Evolutionary conservation across 2,329 filamentous ascomycete genomes (phyloP).

Genomic region (Amesomyces nigricolor): DNA sequence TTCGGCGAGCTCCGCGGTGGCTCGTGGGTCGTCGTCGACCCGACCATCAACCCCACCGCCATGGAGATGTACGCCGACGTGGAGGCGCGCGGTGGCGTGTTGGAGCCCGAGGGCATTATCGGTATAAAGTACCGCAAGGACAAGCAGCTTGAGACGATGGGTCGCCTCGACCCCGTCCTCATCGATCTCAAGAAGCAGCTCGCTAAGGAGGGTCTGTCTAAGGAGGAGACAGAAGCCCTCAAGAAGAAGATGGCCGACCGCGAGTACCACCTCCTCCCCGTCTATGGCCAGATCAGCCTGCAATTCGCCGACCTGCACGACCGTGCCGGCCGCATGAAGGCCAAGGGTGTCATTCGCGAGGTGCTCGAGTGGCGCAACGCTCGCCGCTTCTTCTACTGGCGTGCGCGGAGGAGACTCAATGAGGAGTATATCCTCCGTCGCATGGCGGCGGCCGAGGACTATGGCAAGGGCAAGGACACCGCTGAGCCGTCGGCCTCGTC

Average conservation of each 20-base stretch:
- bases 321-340: slow-evolving; percentile 94
- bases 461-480: slow-evolving; percentile 32
- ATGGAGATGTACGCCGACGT: slow-evolving; percentile 99
- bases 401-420: slow-evolving; percentile 89
- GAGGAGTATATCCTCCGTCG: slow-evolving; percentile 96
- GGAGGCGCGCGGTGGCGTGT: slow-evolving; percentile 90
- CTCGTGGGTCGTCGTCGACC: slow-evolving; percentile 98
- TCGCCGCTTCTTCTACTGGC: slow-evolving; percentile 99
- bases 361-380: slow-evolving; percentile 80
- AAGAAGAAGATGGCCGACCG: slow-evolving; percentile 79
- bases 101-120: slow-evolving; percentile 96
- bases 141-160: slow-evolving; percentile 96
- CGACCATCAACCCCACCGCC: slow-evolving; percentile 89
- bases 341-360: slow-evolving; percentile 88
- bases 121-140: slow-evolving; percentile 98
- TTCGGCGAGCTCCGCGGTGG: slow-evolving; percentile 96
- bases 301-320: slow-evolving; percentile 98
- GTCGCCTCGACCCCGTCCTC: slow-evolving; percentile 81
- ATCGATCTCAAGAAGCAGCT: slow-evolving; percentile 76
- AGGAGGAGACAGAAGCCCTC: slow-evolving; percentile 70
- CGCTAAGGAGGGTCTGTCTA: slow-evolving; percentile 54
- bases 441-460: slow-evolving; percentile 50
- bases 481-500: slow-evolving; percentile 31
- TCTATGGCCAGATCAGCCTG: slow-evolving; percentile 91
- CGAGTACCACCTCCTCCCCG: slow-evolving; percentile 82